Evolutionary conservation across 2,329 filamentous ascomycete species (phyloP).

Genomic region (Fusarium sambucinum): DNA sequence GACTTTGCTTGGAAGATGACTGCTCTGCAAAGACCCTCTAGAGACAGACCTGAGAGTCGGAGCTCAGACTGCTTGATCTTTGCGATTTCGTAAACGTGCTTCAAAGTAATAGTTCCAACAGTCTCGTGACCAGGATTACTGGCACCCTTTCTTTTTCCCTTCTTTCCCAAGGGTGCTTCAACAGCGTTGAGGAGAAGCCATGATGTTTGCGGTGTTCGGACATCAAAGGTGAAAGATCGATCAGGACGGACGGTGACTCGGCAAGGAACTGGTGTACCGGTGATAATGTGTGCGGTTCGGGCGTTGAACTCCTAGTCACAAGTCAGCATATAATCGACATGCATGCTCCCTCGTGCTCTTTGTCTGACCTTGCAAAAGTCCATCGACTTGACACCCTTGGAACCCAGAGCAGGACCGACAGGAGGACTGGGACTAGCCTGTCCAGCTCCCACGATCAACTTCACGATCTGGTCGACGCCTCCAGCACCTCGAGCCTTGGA

Average conservation of each 20-base stretch:
- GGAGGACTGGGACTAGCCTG: conserved; percentile 95
- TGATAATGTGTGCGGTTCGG: conserved; percentile 83
- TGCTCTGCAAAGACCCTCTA: conserved; percentile 78
- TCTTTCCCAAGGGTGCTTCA: conserved; percentile 74
- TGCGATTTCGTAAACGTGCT: conserved; percentile 98
- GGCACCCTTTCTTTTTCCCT: conserved; percentile 83
- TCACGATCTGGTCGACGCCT: conserved; percentile 81
- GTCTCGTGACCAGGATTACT: conserved; percentile 79
- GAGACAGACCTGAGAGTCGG: conserved; percentile 76
- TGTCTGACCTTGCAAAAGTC: conserved; percentile 94
- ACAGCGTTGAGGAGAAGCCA: conserved; percentile 89
- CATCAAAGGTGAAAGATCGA: conserved; percentile 90
- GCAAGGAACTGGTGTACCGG: conserved; percentile 89
- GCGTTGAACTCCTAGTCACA: conserved; percentile 90
- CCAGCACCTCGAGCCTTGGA: conserved; percentile 61
- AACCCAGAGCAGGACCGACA: conserved; percentile 94
- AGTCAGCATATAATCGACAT: conserved; percentile 31
- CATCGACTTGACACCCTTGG: conserved; percentile 98
- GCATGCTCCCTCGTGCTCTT: conserved; percentile 22
- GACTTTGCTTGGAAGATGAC: conserved; percentile 81
- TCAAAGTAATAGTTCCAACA: conserved; percentile 88
- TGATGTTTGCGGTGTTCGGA: conserved; percentile 94
- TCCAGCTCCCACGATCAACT: conserved; percentile 96
- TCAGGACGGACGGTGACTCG: conserved; percentile 93
- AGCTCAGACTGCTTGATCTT: conserved; percentile 90